These are phyloP conservation scores for Arbutus unedo DNA, from an alignment of 148 eudicot genomes.

Conservation along the genomic window DNA sequence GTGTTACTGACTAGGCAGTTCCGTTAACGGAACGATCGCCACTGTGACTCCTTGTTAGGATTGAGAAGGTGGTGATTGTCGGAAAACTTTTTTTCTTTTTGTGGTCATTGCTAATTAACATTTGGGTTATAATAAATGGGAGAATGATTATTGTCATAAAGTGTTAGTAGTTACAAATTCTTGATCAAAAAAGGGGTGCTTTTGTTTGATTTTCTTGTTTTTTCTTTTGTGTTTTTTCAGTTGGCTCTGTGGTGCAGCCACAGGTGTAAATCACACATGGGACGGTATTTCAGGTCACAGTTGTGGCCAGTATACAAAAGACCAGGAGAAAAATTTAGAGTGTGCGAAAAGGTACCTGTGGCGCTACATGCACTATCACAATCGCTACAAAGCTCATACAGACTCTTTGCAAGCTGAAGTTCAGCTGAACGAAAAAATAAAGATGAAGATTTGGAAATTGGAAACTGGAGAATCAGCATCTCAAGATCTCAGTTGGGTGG, in stretches of 20 bases:
- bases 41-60: neutral
- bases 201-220: neutral
- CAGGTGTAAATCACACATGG: conserved; percentile 53
- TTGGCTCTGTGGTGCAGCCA: conserved; percentile 76
- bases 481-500: conserved; percentile 54
- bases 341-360: conserved; percentile 39
- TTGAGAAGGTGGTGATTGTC: neutral
- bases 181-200: neutral
- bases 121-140: neutral
- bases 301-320: conserved; percentile 67
- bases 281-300: conserved; percentile 41
- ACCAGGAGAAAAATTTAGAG: conserved; percentile 32
- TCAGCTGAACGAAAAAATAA: conserved; percentile 34
- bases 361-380: conserved; percentile 62
- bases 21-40: neutral
- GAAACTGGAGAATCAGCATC: conserved; percentile 37
- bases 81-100: neutral
- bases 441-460: conserved; percentile 33
- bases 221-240: conserved; percentile 28
- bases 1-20: neutral
- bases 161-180: neutral
- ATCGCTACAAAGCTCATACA: conserved; percentile 52
- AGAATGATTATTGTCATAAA: neutral
- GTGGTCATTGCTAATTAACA: neutral
- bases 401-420: conserved; percentile 60